A percentile compares a stretch with the other conserved stretches of the same genome.
These are phyloP conservation scores for Taxillus chinensis DNA, from an alignment of 164 flowering plant genomes.

Conservation along the genomic window DNA sequence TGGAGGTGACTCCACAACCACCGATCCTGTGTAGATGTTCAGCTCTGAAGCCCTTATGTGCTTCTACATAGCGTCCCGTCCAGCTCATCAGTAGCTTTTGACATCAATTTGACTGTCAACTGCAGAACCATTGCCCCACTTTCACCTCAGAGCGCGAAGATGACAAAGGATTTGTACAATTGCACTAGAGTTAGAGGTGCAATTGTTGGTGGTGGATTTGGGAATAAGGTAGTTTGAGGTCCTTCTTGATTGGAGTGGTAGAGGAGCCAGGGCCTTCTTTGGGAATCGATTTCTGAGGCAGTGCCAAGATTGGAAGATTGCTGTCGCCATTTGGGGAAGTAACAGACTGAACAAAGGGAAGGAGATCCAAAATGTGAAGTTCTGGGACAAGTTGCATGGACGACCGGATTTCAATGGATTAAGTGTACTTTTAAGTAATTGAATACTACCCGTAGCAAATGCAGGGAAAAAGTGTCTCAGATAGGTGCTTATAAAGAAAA, in stretches of 20 bases:
- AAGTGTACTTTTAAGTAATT: too few species aligned
- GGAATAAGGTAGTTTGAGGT: neutral
- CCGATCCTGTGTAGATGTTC: conserved; percentile 25
- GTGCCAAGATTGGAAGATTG: conserved; percentile 16
- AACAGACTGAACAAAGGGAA: conserved; percentile 13
- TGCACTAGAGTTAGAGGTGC: conserved; percentile 9
- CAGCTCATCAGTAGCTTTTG: conserved; percentile 29
- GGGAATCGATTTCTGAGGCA: conserved; percentile 7
- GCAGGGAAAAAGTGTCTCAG: too few species aligned
- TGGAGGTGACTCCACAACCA: conserved; percentile 21
- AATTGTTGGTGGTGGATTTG: neutral
- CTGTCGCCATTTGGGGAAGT: conserved; percentile 12
- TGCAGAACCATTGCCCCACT: conserved; percentile 7
- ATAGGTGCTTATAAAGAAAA: too few species aligned
- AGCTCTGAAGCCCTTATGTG: conserved; percentile 15
- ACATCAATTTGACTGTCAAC: neutral
- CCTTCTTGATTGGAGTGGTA: neutral
- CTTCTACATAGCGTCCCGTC: conserved; percentile 31
- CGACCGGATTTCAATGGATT: conserved; percentile 33
- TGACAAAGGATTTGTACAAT: neutral
- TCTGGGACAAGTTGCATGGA: conserved; percentile 27
- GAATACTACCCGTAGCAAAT: too few species aligned
- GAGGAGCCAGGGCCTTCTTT: neutral
- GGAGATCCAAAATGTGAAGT: conserved; percentile 40
- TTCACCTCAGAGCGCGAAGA: conserved; percentile 6